Conservation (phyloP, 805 yeast genomes). For the Ogataea ganodermae region DNA sequence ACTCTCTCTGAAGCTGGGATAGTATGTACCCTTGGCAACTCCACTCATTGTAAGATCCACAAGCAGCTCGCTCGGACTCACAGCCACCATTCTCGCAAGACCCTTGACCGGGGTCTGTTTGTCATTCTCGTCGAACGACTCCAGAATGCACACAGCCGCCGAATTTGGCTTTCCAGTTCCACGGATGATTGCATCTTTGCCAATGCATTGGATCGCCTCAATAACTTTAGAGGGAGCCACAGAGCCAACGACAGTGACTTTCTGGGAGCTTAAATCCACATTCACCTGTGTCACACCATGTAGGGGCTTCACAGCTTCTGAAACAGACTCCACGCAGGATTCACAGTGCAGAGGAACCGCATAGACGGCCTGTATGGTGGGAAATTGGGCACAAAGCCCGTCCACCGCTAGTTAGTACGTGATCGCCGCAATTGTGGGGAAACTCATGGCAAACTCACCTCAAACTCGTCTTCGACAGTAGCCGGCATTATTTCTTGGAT, state of each 20-base stretch:
- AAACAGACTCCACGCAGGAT: constrained; percentile 64
- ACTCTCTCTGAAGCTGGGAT: constrained; percentile 63
- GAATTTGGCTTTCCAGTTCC: constrained; percentile 87
- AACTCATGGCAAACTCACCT: constrained; percentile 16
- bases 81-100: constrained; percentile 78
- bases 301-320: constrained; percentile 51
- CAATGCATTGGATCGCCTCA: constrained; percentile 65
- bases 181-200: constrained; percentile 87
- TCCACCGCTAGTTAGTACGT: neutral
- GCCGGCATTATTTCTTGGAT: constrained; percentile 18
- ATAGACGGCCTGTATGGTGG: constrained; percentile 59
- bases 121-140: constrained; percentile 58
- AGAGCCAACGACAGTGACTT: constrained; percentile 67
- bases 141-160: constrained; percentile 90
- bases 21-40: constrained; percentile 61
- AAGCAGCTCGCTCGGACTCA: constrained; percentile 50
- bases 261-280: constrained; percentile 58
- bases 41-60: constrained; percentile 83
- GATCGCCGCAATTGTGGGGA: neutral
- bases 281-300: constrained; percentile 53
- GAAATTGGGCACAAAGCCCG: neutral
- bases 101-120: constrained; percentile 71
- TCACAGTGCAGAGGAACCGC: constrained; percentile 86
- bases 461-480: constrained; percentile 21
- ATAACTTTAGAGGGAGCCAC: constrained; percentile 78